These are phyloP conservation scores for Solanum clarkiae DNA, from an alignment of 257 asterid species.

Conservation along the genomic window DNA sequence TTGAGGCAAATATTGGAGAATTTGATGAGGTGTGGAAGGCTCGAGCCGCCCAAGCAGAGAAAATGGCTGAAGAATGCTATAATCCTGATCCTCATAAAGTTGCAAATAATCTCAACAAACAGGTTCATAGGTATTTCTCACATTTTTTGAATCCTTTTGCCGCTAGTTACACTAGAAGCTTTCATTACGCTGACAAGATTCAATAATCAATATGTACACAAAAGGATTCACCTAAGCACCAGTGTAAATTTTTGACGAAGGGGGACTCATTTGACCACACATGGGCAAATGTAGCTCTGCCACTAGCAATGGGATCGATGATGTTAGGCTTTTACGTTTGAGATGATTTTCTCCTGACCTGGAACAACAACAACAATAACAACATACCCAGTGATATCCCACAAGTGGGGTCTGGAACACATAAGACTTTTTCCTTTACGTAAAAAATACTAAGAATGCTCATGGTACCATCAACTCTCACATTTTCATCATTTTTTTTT, in stretches of 20 bases:
- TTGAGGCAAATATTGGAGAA: slow-evolving; percentile 1
- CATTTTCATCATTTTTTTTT: neutral
- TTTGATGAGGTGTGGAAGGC: slow-evolving; percentile 15
- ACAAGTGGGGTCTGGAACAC: too few species aligned
- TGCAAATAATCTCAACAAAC: neutral
- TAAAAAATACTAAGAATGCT: neutral
- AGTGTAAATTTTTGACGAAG: neutral
- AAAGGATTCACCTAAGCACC: neutral
- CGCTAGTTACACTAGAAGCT: neutral
- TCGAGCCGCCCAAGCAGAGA: slow-evolving; percentile 6
- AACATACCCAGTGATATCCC: too few species aligned
- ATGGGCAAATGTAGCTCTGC: neutral
- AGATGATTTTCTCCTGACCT: neutral
- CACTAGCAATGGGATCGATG: neutral
- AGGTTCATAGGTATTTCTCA: slow-evolving; percentile 6
- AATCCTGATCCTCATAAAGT: slow-evolving; percentile 6
- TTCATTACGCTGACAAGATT: neutral
- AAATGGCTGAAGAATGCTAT: slow-evolving; percentile 5
- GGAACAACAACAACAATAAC: too few species aligned
- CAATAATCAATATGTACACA: neutral
- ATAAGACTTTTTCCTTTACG: neutral
- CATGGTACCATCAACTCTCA: neutral
- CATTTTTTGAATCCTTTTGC: neutral
- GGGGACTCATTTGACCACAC: neutral
- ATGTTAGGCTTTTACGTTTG: neutral